Conservation (phyloP, 2,329 filamentous ascomycete species). For the Botryotinia narcissicola region DNA sequence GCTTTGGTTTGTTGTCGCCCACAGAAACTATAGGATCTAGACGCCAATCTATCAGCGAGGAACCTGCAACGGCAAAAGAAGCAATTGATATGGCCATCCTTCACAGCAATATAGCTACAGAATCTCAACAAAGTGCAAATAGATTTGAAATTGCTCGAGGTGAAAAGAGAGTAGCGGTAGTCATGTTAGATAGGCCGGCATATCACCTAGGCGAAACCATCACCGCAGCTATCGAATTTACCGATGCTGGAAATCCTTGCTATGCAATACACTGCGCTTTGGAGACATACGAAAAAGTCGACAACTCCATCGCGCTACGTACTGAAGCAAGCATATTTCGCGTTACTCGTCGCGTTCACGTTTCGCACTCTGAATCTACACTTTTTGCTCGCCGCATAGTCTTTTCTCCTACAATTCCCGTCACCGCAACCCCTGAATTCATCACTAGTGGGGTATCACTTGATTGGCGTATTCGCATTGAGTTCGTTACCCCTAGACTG, state of each 20-base stretch:
- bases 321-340: conserved; percentile 83
- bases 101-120: conserved; percentile 67
- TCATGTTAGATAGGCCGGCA: conserved; percentile 83
- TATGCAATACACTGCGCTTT: conserved; percentile 82
- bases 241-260: conserved; percentile 71
- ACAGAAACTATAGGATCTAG: conserved; percentile 58
- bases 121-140: conserved; percentile 78
- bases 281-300: conserved; percentile 83
- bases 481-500: conserved; percentile 80
- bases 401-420: conserved; percentile 81
- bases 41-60: conserved; percentile 54
- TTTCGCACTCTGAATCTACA: conserved; percentile 74
- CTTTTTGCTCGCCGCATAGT: conserved; percentile 76
- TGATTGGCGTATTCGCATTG: conserved; percentile 84
- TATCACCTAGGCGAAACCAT: conserved; percentile 88
- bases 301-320: conserved; percentile 75
- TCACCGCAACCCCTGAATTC: conserved; percentile 83
- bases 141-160: conserved; percentile 93
- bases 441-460: conserved; percentile 84
- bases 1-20: conserved; percentile 67
- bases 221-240: conserved; percentile 81
- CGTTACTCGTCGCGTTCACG: conserved; percentile 80
- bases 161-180: conserved; percentile 84
- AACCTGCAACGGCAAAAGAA: conserved; percentile 68
- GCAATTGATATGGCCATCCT: conserved; percentile 90